Percentiles rank a stretch among this genome's conserved stretches.
phyloP scores from a whole-genome alignment of 2,329 filamentous ascomycete genomes.

The Fusarium mundagurra region DNA sequence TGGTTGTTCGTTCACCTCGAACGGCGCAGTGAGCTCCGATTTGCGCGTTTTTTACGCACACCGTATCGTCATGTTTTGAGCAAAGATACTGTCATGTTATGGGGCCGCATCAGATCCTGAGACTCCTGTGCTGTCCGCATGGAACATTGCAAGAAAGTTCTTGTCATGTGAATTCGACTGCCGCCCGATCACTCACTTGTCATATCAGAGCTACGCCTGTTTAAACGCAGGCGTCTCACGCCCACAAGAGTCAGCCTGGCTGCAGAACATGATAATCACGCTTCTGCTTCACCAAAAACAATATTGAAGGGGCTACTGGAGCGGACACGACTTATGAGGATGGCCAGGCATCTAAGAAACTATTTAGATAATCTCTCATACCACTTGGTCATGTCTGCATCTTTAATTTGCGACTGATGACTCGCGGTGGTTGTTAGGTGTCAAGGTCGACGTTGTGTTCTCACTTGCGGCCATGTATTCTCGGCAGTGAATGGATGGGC shows the following conservation, averaged over 20 bases:
- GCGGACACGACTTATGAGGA: not conserved
- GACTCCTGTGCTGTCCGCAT: slow-evolving; percentile 2
- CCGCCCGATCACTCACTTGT: slow-evolving; percentile 2
- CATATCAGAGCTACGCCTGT: not conserved
- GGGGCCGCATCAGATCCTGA: slow-evolving; percentile 9
- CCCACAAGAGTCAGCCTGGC: not conserved
- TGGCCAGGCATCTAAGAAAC: not conserved
- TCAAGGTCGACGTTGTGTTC: slow-evolving; percentile 6
- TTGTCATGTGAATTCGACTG: slow-evolving; percentile 14
- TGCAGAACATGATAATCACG: slow-evolving; percentile 2
- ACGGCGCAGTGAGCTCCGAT: not conserved
- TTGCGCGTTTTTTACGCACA: not conserved
- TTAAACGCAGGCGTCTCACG: not conserved
- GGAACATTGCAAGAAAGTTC: slow-evolving; percentile 30
- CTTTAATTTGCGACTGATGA: slow-evolving; percentile 1
- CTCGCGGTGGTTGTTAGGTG: not conserved
- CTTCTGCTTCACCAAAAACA: not conserved
- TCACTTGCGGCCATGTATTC: slow-evolving; percentile 12
- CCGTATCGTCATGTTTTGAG: not conserved
- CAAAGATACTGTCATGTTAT: not conserved
- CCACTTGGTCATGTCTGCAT: slow-evolving; percentile 8
- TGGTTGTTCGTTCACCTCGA: not conserved
- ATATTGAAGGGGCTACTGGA: not conserved
- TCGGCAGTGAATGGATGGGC: slow-evolving; percentile 2
- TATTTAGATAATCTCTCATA: slow-evolving; percentile 7